phyloP scores from a whole-genome alignment of 345 rosid genomes.

The Sapria himalayana region DNA sequence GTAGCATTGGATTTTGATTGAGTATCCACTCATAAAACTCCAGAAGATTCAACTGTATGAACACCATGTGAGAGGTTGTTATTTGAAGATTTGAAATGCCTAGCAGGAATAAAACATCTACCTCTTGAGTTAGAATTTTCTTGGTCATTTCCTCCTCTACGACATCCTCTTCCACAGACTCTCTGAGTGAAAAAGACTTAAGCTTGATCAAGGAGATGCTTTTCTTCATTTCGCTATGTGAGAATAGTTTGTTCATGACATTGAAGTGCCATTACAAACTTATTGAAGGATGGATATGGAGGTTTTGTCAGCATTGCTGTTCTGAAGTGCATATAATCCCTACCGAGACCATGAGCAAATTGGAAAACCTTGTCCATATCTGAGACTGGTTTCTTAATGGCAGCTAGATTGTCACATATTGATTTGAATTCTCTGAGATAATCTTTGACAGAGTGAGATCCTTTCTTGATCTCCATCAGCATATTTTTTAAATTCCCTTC shows the following conservation, averaged over 20 bases:
- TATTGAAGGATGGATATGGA: neutral
- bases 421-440: too few relatives aligned
- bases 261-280: neutral
- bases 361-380: conserved; percentile 1
- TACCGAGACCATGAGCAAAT: neutral
- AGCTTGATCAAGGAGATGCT: neutral
- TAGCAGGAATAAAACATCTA: neutral
- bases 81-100: too few relatives aligned
- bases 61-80: too few relatives aligned
- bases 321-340: neutral
- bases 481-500: too few relatives aligned
- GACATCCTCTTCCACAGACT: neutral
- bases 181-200: neutral
- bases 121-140: neutral
- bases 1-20: too few relatives aligned
- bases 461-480: too few relatives aligned
- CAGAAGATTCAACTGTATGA: too few relatives aligned
- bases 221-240: neutral
- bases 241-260: neutral
- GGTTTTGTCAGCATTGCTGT: neutral
- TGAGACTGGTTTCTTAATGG: neutral
- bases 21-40: too few relatives aligned
- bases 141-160: neutral
- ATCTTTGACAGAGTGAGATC: too few relatives aligned
- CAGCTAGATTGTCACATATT: conserved; percentile 1